These are phyloP conservation scores for Opeltia flavorubescens DNA, from an alignment of 495 filamentous ascomycete genomes.

Conservation along the genomic window DNA sequence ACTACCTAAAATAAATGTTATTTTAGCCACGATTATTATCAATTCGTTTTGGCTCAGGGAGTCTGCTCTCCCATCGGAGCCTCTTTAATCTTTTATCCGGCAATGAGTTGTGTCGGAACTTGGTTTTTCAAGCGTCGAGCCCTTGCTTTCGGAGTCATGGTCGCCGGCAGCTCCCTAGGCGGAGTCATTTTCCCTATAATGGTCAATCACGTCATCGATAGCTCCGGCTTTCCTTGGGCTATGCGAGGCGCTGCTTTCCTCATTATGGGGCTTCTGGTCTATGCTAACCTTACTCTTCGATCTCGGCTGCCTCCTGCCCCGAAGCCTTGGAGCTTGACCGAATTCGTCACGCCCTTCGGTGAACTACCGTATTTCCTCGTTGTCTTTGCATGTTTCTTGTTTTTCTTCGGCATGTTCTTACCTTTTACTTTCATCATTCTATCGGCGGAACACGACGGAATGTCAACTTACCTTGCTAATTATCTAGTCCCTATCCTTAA, in stretches of 20 bases:
- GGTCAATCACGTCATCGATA: slow-evolving; percentile 45
- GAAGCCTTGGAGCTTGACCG: slow-evolving; percentile 34
- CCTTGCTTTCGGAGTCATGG: slow-evolving; percentile 54
- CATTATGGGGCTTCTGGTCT: slow-evolving; percentile 45
- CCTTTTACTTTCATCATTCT: slow-evolving; percentile 61
- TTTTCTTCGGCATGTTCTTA: slow-evolving; percentile 60
- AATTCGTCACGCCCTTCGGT: slow-evolving; percentile 46
- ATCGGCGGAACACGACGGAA: slow-evolving; percentile 41
- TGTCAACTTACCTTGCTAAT: slow-evolving; percentile 39
- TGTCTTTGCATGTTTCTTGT: slow-evolving; percentile 40
- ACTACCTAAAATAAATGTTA: background rate
- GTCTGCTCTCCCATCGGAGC: slow-evolving; percentile 36
- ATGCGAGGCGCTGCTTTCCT: slow-evolving; percentile 58
- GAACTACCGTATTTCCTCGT: slow-evolving; percentile 40
- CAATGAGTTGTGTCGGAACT: slow-evolving; percentile 41
- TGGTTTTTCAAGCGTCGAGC: slow-evolving; percentile 57
- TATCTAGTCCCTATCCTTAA: slow-evolving; percentile 65
- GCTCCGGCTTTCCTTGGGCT: slow-evolving; percentile 59
- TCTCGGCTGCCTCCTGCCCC: slow-evolving; percentile 46
- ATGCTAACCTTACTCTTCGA: slow-evolving; percentile 49
- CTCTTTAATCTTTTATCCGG: slow-evolving; percentile 48
- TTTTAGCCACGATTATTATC: slow-evolving; percentile 31
- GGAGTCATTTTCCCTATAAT: slow-evolving; percentile 48
- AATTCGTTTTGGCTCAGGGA: slow-evolving; percentile 28
- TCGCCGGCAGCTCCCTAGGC: slow-evolving; percentile 47